Percentiles rank a stretch among this genome's conserved stretches.
Conservation (phyloP, 352 stramenopile genomes). For the Thalassiosira oceanica region DNA sequence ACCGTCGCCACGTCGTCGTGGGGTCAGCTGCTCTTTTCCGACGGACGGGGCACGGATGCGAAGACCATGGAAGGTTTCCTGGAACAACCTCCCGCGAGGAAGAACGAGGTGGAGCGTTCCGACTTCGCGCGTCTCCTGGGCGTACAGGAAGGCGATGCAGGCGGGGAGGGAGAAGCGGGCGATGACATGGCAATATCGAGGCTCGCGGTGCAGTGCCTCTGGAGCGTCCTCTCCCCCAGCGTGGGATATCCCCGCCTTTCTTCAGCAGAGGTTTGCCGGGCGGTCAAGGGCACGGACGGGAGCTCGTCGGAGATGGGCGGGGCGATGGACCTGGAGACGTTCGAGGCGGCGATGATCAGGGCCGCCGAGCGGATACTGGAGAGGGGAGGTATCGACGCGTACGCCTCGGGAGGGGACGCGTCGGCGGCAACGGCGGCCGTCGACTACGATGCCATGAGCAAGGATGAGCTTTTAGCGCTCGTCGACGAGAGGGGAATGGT, state of each 20-base stretch:
- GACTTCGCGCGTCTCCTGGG: constrained; percentile 8
- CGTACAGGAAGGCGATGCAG: background rate
- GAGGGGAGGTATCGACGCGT: background rate
- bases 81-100: too few relatives aligned
- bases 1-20: too few relatives aligned
- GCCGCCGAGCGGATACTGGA: constrained; percentile 5
- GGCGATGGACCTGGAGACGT: constrained; percentile 3
- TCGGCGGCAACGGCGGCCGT: background rate
- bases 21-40: too few relatives aligned
- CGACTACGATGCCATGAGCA: constrained; percentile 37
- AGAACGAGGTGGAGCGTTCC: constrained; percentile 16
- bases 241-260: constrained; percentile 24
- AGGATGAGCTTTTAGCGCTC: constrained; percentile 36
- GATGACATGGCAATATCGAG: too few relatives aligned
- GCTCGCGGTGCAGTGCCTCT: constrained; percentile 23
- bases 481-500: constrained; percentile 25
- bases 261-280: constrained; percentile 15
- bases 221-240: constrained; percentile 15
- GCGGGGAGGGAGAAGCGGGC: too few relatives aligned
- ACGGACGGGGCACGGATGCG: too few relatives aligned
- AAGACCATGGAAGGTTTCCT: too few relatives aligned
- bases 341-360: background rate
- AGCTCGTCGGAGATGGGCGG: constrained; percentile 22
- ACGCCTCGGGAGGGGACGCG: too few relatives aligned
- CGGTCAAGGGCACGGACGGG: constrained; percentile 25